phyloP scores from a whole-genome alignment of 2,329 filamentous ascomycete genomes.

The Macrophomina phaseolina region DNA sequence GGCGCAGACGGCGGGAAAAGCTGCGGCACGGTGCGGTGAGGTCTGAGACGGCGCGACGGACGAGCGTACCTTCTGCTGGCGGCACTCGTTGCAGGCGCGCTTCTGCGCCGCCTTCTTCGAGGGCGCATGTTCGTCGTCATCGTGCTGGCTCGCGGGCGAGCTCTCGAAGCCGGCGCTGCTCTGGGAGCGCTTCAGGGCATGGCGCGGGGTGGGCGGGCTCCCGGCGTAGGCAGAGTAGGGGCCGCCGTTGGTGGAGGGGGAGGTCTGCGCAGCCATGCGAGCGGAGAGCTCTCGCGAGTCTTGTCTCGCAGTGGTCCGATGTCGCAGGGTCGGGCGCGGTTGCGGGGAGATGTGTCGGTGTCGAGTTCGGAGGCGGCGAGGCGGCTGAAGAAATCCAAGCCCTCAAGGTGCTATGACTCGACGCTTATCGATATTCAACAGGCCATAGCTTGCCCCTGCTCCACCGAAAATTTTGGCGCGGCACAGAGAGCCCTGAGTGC shows the following conservation, averaged over 20 bases:
- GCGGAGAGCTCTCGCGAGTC: conserved; percentile 1
- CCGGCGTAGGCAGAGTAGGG: conserved; percentile 19
- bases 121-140: conserved; percentile 35
- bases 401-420: conserved; percentile 26
- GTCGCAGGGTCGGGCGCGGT: conserved; percentile 18
- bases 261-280: conserved; percentile 26
- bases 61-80: conserved; percentile 76
- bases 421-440: conserved; percentile 21
- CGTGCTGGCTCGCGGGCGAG: conserved; percentile 43
- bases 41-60: not conserved
- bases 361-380: conserved; percentile 22
- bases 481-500: not conserved
- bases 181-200: conserved; percentile 26
- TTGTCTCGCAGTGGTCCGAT: conserved; percentile 18
- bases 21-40: not conserved
- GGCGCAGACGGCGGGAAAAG: not conserved
- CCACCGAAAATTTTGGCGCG: conserved; percentile 17
- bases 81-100: conserved; percentile 82
- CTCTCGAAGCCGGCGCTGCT: conserved; percentile 40
- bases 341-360: conserved; percentile 20
- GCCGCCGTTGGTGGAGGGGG: conserved; percentile 27
- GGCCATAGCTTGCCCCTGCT: conserved; percentile 24
- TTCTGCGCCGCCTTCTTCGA: conserved; percentile 53
- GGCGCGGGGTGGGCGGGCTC: conserved; percentile 25
- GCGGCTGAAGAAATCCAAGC: conserved; percentile 25